Evolutionary conservation across 805 yeast genomes (phyloP).

Genomic region (Kazachstania taianensis): DNA sequence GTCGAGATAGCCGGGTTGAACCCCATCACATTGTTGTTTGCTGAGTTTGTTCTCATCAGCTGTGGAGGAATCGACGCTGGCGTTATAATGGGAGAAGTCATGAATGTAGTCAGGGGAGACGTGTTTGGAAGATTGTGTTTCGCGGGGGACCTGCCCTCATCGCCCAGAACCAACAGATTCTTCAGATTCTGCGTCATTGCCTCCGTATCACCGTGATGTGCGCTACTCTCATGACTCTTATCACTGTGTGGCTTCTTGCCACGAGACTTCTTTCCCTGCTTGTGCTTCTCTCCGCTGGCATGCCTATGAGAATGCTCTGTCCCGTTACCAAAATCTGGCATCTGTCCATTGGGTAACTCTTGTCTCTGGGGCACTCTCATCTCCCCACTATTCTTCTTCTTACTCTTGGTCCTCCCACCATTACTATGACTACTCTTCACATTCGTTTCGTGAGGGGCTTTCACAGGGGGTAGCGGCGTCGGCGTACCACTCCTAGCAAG

Average conservation of each 20-base stretch:
- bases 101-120: slow-evolving; percentile 8
- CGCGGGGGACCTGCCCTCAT: too few species aligned
- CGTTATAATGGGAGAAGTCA: slow-evolving; percentile 12
- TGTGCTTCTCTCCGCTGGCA: too few species aligned
- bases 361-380: slow-evolving; percentile 21
- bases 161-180: slow-evolving; percentile 9
- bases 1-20: too few species aligned
- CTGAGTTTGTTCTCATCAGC: slow-evolving; percentile 1
- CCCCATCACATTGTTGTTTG: neutral
- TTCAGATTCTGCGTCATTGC: slow-evolving; percentile 10
- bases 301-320: too few species aligned
- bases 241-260: neutral
- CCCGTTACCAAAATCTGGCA: slow-evolving; percentile 24
- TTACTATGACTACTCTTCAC: too few species aligned
- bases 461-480: neutral
- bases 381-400: slow-evolving; percentile 2
- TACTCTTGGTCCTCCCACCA: neutral
- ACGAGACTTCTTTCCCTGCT: neutral
- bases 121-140: too few species aligned
- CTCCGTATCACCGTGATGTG: slow-evolving; percentile 6
- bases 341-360: slow-evolving; percentile 25
- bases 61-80: slow-evolving; percentile 8
- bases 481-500: neutral
- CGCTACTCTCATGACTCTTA: neutral
- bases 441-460: neutral